Evolutionary conservation across 495 filamentous ascomycete genomes (phyloP).

Genomic region (Lasiosphaeris hirsuta): DNA sequence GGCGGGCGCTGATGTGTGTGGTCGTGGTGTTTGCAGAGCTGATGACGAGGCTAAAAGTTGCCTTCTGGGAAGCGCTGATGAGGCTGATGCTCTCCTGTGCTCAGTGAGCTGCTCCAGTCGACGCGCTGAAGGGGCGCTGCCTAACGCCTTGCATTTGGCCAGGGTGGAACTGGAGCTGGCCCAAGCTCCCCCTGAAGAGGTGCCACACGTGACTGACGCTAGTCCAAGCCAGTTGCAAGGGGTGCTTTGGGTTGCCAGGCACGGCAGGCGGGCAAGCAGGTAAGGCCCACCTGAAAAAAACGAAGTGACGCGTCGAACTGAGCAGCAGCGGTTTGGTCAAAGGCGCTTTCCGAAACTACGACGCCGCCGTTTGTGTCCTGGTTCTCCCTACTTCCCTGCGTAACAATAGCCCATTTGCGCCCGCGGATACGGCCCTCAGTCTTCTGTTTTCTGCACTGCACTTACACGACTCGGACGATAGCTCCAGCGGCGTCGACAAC

Average conservation of each 20-base stretch:
- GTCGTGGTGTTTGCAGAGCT: constrained; percentile 18
- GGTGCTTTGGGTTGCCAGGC: constrained; percentile 10
- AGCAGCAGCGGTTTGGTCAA: background rate
- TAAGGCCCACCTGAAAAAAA: constrained; percentile 24
- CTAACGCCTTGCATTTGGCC: background rate
- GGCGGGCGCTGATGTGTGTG: background rate
- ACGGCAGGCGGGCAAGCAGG: constrained; percentile 1
- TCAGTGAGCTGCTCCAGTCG: background rate
- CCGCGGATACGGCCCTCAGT: background rate
- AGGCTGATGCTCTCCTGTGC: constrained; percentile 9
- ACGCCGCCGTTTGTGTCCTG: too few relatives aligned
- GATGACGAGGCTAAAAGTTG: constrained; percentile 42
- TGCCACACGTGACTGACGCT: constrained; percentile 23
- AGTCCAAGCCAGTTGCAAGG: constrained; percentile 10
- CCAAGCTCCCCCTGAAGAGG: constrained; percentile 25
- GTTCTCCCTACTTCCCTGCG: too few relatives aligned
- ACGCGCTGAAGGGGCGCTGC: constrained; percentile 10
- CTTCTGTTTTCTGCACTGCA: too few relatives aligned
- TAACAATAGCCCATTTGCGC: background rate
- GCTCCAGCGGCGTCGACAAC: background rate
- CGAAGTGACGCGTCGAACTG: constrained; percentile 23
- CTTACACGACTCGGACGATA: background rate
- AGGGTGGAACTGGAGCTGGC: constrained; percentile 13
- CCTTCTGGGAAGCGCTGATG: constrained; percentile 20
- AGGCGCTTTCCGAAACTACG: too few relatives aligned